phyloP scores from a whole-genome alignment of 352 stramenopile genomes.

The Phytopythium delawarense region DNA sequence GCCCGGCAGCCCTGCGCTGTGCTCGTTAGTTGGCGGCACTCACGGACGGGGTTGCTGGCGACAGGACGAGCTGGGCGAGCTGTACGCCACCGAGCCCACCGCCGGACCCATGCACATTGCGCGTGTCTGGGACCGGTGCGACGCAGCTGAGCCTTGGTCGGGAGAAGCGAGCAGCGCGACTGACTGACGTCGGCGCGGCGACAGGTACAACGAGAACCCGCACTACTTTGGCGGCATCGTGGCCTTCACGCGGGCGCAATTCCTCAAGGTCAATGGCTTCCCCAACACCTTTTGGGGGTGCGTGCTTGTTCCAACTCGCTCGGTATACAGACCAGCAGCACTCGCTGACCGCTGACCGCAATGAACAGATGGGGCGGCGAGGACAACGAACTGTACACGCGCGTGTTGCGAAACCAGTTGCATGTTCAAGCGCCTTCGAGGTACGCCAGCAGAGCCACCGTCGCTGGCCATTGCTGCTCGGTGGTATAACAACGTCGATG shows the following conservation, averaged over 20 bases:
- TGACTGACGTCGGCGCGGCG: neutral
- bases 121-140: constrained; percentile 84
- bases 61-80: constrained; percentile 65
- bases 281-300: constrained; percentile 93
- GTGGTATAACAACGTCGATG: neutral
- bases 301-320: neutral
- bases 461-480: no score
- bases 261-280: constrained; percentile 94
- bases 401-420: constrained; percentile 46
- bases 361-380: constrained; percentile 37
- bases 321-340: neutral
- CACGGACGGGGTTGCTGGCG: neutral
- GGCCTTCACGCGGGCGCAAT: constrained; percentile 84
- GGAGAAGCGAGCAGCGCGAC: neutral
- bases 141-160: neutral
- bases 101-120: constrained; percentile 91
- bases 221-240: constrained; percentile 95
- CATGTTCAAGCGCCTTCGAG: constrained; percentile 29
- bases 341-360: neutral
- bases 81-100: constrained; percentile 67
- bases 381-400: constrained; percentile 53
- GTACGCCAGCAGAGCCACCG: constrained; percentile 7
- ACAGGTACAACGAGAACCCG: constrained; percentile 88
- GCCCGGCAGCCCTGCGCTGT: neutral
- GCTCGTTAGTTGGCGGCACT: neutral